A percentile compares a stretch with the other conserved stretches of the same genome.
These are phyloP conservation scores for Oenanthe sinensis DNA, from an alignment of 129 eudicot genomes.

Conservation along the genomic window DNA sequence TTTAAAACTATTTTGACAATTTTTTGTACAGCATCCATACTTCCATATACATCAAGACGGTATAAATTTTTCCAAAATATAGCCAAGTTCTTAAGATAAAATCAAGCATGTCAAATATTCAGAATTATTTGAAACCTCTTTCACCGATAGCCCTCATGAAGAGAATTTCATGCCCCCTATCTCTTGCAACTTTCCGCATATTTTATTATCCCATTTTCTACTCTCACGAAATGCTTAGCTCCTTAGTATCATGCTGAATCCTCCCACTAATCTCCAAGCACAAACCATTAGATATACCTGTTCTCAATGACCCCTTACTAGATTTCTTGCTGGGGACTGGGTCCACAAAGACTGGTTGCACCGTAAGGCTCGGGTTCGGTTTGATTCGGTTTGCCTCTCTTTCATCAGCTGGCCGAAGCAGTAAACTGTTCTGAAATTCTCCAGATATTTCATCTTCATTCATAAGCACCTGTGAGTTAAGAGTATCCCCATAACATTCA, in stretches of 20 bases:
- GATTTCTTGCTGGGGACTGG: slow-evolving; percentile 58
- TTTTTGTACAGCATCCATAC: not conserved
- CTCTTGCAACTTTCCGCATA: not conserved
- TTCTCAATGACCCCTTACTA: slow-evolving; percentile 28
- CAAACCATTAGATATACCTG: slow-evolving; percentile 44
- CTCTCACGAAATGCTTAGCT: slow-evolving; percentile 18
- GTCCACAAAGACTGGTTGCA: slow-evolving; percentile 80
- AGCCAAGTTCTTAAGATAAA: not conserved
- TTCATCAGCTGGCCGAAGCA: slow-evolving; percentile 55
- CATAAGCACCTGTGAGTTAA: slow-evolving; percentile 51
- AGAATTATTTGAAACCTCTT: not conserved
- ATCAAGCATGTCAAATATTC: not conserved
- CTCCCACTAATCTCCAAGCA: slow-evolving; percentile 97
- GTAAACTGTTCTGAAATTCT: slow-evolving; percentile 46
- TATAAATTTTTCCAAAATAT: not conserved
- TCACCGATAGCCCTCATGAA: no score
- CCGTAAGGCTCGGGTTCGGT: slow-evolving; percentile 71
- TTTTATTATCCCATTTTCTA: not conserved
- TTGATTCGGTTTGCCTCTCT: slow-evolving; percentile 67
- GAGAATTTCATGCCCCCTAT: no score
- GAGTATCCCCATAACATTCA: not conserved
- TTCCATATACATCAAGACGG: not conserved
- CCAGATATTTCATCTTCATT: slow-evolving; percentile 72
- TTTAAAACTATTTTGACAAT: not conserved
- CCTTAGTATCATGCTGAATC: slow-evolving; percentile 67